These are phyloP conservation scores for Tricholoma hemisulphureum DNA, from an alignment of 768 basidiomycete species.

Conservation along the genomic window DNA sequence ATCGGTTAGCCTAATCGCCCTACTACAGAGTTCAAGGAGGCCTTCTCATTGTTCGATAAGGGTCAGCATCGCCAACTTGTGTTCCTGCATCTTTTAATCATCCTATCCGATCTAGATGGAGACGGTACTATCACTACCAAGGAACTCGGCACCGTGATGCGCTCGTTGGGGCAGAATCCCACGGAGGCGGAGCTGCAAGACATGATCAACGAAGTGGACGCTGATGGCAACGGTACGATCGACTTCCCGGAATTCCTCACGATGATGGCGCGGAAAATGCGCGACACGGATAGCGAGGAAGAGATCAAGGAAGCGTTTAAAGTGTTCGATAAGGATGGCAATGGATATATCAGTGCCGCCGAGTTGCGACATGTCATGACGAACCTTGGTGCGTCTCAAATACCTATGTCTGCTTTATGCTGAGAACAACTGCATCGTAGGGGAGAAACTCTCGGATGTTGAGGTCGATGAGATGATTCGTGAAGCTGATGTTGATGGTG, in stretches of 20 bases:
- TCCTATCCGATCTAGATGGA: slow-evolving; percentile 54
- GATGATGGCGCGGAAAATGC: slow-evolving; percentile 87
- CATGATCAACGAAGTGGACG: slow-evolving; percentile 90
- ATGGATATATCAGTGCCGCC: slow-evolving; percentile 82
- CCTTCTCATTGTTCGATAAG: slow-evolving; percentile 97
- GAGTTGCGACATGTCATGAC: slow-evolving; percentile 93
- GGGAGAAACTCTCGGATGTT: slow-evolving; percentile 81
- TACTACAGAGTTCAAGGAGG: slow-evolving; percentile 90
- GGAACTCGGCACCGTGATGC: slow-evolving; percentile 93
- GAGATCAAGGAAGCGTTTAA: slow-evolving; percentile 97
- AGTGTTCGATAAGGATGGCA: slow-evolving; percentile 95
- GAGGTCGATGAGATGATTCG: slow-evolving; percentile 98
- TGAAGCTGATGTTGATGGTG: slow-evolving; percentile 92
- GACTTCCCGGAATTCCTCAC: slow-evolving; percentile 83
- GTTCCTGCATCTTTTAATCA: slow-evolving; percentile 5
- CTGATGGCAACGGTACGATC: slow-evolving; percentile 85
- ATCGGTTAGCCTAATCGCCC: background rate
- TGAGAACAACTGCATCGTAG: slow-evolving; percentile 28
- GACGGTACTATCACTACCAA: slow-evolving; percentile 91
- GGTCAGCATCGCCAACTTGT: slow-evolving; percentile 46
- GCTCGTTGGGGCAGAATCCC: slow-evolving; percentile 89
- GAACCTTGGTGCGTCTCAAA: slow-evolving; percentile 63
- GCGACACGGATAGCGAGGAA: slow-evolving; percentile 89
- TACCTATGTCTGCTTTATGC: background rate
- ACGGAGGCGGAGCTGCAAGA: slow-evolving; percentile 90